Evolutionary conservation across 2,329 filamentous ascomycete species (phyloP).

Genomic region (Verticillium alfalfae): DNA sequence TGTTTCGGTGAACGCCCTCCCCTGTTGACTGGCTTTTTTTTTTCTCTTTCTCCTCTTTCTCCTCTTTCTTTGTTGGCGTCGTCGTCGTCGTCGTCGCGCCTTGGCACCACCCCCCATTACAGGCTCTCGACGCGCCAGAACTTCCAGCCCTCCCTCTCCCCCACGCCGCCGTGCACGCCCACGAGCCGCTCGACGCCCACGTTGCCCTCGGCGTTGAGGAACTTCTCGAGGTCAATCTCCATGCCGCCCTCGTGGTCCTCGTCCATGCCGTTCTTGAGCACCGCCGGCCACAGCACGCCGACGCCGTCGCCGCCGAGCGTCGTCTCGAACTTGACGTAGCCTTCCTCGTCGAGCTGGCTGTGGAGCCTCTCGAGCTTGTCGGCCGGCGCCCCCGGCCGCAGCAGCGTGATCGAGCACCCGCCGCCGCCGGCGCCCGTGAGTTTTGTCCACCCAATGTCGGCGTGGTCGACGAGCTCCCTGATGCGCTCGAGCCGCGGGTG

Average conservation of each 20-base stretch:
- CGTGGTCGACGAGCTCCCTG: conserved; percentile 82
- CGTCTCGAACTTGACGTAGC: conserved; percentile 80
- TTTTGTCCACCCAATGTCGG: conserved; percentile 93
- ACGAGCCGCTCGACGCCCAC: conserved; percentile 82
- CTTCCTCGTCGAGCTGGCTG: conserved; percentile 58
- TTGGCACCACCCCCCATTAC: conserved; percentile 5
- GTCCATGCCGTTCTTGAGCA: conserved; percentile 77
- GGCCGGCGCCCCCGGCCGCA: conserved; percentile 59
- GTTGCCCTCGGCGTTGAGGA: conserved; percentile 76
- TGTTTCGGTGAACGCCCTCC: not conserved
- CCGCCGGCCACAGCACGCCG: conserved; percentile 88
- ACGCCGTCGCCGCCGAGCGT: conserved; percentile 91
- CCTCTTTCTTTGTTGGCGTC: not conserved
- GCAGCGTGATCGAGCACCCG: conserved; percentile 87
- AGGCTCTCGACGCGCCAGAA: conserved; percentile 67
- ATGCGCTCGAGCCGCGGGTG: conserved; percentile 90
- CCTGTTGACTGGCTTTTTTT: not conserved
- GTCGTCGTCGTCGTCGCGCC: not conserved
- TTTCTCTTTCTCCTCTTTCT: not conserved
- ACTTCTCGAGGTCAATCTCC: conserved; percentile 82
- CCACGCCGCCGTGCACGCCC: conserved; percentile 64
- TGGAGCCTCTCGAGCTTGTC: conserved; percentile 60
- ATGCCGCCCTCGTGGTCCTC: conserved; percentile 76
- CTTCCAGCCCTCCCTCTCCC: conserved; percentile 76
- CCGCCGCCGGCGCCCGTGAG: conserved; percentile 93